These are phyloP conservation scores for Blastocystis sp. DNA, from an alignment of 352 stramenopile genomes.

Conservation along the genomic window DNA sequence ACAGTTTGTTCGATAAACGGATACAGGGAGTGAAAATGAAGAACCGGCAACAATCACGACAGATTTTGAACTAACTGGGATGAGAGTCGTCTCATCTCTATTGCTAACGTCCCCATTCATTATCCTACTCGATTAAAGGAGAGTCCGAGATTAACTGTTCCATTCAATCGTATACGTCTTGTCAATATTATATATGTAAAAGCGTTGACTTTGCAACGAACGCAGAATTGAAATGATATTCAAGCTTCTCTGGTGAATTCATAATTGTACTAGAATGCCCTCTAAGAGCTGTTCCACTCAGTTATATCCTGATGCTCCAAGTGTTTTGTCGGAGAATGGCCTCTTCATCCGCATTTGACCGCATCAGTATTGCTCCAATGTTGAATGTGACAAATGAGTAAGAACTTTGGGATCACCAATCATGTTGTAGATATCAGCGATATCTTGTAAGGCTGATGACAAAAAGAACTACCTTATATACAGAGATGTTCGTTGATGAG, in stretches of 20 bases:
- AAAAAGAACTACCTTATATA: constrained; percentile 25
- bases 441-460: constrained; percentile 24
- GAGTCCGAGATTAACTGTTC: neutral
- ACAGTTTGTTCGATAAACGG: neutral
- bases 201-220: too few relatives aligned
- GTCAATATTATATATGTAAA: too few relatives aligned
- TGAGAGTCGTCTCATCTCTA: neutral
- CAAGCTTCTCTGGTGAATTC: too few relatives aligned
- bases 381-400: constrained; percentile 47
- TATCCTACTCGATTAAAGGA: neutral
- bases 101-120: neutral
- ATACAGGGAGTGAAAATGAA: neutral
- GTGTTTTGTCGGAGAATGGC: constrained; percentile 16
- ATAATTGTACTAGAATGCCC: too few relatives aligned
- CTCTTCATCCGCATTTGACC: neutral
- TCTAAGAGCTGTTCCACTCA: too few relatives aligned
- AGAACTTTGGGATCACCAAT: neutral
- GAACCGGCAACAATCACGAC: neutral
- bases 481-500: constrained; percentile 51
- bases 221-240: too few relatives aligned
- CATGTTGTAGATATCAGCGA: constrained; percentile 26
- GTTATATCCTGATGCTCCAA: neutral
- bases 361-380: constrained; percentile 32
- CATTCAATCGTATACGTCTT: neutral
- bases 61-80: neutral